Conservation (phyloP, 2,329 filamentous ascomycete species). For the Decorospora gaudefroyi region DNA sequence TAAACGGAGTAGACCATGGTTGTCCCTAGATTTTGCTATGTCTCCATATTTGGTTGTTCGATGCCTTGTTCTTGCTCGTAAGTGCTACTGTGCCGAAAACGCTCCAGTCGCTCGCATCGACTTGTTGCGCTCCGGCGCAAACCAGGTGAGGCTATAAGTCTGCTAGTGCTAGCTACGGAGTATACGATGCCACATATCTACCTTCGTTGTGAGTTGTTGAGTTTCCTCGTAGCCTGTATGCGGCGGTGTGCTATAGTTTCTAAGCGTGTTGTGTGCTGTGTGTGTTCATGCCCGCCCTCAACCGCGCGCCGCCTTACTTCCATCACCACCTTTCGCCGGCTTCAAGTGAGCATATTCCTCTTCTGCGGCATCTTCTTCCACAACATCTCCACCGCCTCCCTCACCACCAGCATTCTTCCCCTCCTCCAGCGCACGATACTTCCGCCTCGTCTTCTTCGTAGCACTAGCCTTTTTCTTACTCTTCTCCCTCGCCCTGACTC, state of each 20-base stretch:
- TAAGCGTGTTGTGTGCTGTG: background rate
- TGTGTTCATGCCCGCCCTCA: background rate
- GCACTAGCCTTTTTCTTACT: constrained; percentile 74
- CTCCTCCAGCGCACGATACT: constrained; percentile 64
- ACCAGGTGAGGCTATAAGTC: no score
- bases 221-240: background rate
- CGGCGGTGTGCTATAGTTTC: background rate
- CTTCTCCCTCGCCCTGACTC: constrained; percentile 66
- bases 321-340: background rate
- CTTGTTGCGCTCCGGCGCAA: no score
- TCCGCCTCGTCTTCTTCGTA: constrained; percentile 79
- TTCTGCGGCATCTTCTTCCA: constrained; percentile 23
- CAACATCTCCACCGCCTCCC: constrained; percentile 56
- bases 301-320: constrained; percentile 1
- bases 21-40: no score
- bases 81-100: no score
- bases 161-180: no score
- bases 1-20: no score
- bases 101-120: no score
- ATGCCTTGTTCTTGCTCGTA: no score
- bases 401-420: constrained; percentile 69
- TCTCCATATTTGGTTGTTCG: no score
- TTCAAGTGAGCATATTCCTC: constrained; percentile 9
- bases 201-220: no score
- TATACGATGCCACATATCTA: no score